A percentile compares a stretch with the other conserved stretches of the same genome.
phyloP scores from a whole-genome alignment of 2,329 filamentous ascomycete genomes.

The Nigrospora sphaerica region DNA sequence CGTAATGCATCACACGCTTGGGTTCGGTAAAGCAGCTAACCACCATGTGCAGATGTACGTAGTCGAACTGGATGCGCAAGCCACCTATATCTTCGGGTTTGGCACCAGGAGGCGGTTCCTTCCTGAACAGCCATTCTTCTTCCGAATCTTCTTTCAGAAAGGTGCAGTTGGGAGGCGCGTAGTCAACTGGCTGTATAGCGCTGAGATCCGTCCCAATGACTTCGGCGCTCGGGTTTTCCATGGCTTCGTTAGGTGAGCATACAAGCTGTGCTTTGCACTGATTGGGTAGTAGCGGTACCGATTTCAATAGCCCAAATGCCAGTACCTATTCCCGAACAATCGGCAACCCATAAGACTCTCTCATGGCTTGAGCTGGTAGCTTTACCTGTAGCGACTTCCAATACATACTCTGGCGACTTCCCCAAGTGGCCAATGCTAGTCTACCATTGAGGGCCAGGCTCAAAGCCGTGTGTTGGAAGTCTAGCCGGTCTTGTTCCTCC shows the following conservation, averaged over 20 bases:
- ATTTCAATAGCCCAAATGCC: neutral
- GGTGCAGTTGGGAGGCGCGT: neutral
- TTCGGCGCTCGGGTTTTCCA: conserved; percentile 1
- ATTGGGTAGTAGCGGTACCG: neutral
- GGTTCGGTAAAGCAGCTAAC: conserved; percentile 2
- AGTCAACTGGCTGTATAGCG: conserved; percentile 1
- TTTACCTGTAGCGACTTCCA: conserved; percentile 3
- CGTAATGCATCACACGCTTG: conserved; percentile 3
- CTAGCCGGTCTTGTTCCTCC: conserved; percentile 4
- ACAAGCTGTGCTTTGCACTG: neutral
- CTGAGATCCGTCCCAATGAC: conserved; percentile 4
- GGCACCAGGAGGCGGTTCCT: too few species aligned
- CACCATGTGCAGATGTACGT: conserved; percentile 2
- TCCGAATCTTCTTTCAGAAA: conserved; percentile 4
- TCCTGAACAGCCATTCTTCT: conserved; percentile 2
- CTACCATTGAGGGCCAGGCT: neutral
- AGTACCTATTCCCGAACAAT: neutral
- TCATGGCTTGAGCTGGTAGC: too few species aligned
- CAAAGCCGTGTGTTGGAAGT: conserved; percentile 4
- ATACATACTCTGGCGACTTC: conserved; percentile 2
- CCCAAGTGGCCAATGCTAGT: neutral
- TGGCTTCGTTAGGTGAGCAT: neutral
- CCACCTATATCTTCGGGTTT: too few species aligned
- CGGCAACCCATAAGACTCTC: too few species aligned
- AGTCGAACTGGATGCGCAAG: neutral